Base-by-base conservation (phyloP, 306 rosid genomes). In the Dryas drummondii region DNA sequence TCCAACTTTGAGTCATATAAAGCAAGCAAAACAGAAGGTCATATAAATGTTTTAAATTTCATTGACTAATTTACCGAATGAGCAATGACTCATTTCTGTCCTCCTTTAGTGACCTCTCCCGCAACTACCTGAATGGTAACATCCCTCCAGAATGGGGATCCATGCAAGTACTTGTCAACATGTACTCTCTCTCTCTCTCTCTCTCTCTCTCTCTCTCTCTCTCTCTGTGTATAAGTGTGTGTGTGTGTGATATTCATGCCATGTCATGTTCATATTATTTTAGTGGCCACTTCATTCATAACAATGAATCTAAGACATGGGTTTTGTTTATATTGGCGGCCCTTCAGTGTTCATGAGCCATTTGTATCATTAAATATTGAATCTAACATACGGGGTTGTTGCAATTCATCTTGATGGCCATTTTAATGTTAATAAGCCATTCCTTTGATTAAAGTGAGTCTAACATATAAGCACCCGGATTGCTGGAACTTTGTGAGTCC, bases 401-500 rank as follows among this genome's bases (percentile, higher is more conserved):
- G 3, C 37, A 2, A 1, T 70, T 2, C 37, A n/a, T 70, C 32
- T 16, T 69, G 48, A 27, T 1, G 59, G 2, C 7, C 32, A 4
- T 10, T 32, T 32, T 12, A n/a, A 10, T 19, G 64, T 55, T 54
- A 1, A 54, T 42, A 2, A 71, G 12, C 27, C 12, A 12, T 15
- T 64, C 14, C 14, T 0, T 2, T 51, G 16, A 47, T 66, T 11
- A 19, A 47, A 9, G 56, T 42, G 69, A 45, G 55, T 19, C 6
- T 74, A 9, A 49, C 9, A 57, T 32, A 26, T 22, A 9, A 65
- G 55, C 76, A 91, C 96, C 7, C 71, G 89, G 63, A 70, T 88
- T 55, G 92, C 89, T 4, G 96, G 97, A 78, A 92, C 97, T 47
- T 78, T 66, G 96, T 90, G 73, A 82, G 93, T 62, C 44, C 6